These are phyloP conservation scores for Colletotrichum simmondsii DNA, from an alignment of 2,329 filamentous ascomycete genomes.

Conservation along the genomic window DNA sequence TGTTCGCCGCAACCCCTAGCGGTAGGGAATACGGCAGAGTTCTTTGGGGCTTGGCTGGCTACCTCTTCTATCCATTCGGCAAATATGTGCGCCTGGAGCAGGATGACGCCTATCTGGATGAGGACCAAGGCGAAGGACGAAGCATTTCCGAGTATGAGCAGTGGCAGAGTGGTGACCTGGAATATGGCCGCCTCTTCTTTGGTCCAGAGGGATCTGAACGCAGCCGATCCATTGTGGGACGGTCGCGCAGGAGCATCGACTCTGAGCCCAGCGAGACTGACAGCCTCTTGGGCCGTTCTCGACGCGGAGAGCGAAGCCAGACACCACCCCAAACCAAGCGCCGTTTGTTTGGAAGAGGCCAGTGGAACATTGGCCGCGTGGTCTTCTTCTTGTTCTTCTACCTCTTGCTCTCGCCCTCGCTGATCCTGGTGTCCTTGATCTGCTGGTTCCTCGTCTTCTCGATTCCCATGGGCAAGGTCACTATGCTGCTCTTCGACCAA, in stretches of 20 bases:
- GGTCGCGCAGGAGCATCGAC: slow-evolving; percentile 88
- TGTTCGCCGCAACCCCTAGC: slow-evolving; percentile 82
- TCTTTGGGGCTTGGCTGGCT: slow-evolving; percentile 84
- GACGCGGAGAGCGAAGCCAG: slow-evolving; percentile 60
- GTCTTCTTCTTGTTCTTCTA: slow-evolving; percentile 98
- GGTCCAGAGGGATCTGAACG: slow-evolving; percentile 82
- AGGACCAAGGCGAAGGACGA: slow-evolving; percentile 94
- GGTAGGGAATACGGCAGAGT: slow-evolving; percentile 87
- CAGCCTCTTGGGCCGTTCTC: slow-evolving; percentile 78
- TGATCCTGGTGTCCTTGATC: slow-evolving; percentile 85
- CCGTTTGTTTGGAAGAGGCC: slow-evolving; percentile 90
- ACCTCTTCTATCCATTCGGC: slow-evolving; percentile 95
- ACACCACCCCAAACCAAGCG: slow-evolving; percentile 70
- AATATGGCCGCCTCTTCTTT: slow-evolving; percentile 96
- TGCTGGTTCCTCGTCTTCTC: slow-evolving; percentile 98
- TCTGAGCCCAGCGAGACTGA: slow-evolving; percentile 87
- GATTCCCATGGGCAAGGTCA: slow-evolving; percentile 98
- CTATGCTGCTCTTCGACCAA: slow-evolving; percentile 88
- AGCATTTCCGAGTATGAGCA: slow-evolving; percentile 99
- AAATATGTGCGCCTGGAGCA: slow-evolving; percentile 94
- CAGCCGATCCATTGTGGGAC: slow-evolving; percentile 83
- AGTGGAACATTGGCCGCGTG: slow-evolving; percentile 95
- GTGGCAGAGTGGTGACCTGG: slow-evolving; percentile 97
- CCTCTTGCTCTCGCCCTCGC: slow-evolving; percentile 85
- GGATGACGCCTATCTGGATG: slow-evolving; percentile 92